Conservation (phyloP, 2,329 filamentous ascomycete species). For the Cladophialophora yegresii region DNA sequence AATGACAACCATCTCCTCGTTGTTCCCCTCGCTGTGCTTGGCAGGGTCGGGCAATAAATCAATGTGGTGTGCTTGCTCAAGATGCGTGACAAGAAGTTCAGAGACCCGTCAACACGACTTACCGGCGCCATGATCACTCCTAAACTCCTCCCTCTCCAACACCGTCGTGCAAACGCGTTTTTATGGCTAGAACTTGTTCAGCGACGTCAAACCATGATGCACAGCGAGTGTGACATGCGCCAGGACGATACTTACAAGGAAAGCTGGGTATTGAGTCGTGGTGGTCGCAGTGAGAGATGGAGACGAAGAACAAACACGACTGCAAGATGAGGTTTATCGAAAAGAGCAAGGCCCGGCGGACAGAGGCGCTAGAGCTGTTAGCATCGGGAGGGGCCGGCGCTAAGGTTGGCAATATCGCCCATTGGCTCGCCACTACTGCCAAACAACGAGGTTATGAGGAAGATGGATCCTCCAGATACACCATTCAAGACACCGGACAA, state of each 20-base stretch:
- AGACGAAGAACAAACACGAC: neutral
- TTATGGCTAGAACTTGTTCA: neutral
- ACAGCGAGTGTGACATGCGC: neutral
- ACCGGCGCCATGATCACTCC: conserved; percentile 26
- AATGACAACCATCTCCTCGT: neutral
- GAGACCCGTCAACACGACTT: conserved; percentile 6
- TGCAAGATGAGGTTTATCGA: conserved; percentile 7
- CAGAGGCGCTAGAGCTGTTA: neutral
- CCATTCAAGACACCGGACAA: no score
- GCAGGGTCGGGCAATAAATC: conserved; percentile 4
- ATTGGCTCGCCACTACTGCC: no score
- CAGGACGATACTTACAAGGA: neutral
- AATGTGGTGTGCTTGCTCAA: conserved; percentile 2
- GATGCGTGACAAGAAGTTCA: neutral
- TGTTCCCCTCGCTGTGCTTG: conserved; percentile 1
- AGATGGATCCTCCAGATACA: no score
- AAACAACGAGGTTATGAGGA: no score
- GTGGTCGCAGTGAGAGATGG: neutral
- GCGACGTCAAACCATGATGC: neutral
- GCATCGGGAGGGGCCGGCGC: conserved; percentile 2
- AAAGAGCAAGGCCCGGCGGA: conserved; percentile 5
- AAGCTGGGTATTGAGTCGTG: neutral
- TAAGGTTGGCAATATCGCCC: no score
- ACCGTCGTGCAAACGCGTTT: neutral
- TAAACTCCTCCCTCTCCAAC: neutral